Conservation (phyloP, 1,284 basidiomycete species). For the Prillingera fragicola region DNA sequence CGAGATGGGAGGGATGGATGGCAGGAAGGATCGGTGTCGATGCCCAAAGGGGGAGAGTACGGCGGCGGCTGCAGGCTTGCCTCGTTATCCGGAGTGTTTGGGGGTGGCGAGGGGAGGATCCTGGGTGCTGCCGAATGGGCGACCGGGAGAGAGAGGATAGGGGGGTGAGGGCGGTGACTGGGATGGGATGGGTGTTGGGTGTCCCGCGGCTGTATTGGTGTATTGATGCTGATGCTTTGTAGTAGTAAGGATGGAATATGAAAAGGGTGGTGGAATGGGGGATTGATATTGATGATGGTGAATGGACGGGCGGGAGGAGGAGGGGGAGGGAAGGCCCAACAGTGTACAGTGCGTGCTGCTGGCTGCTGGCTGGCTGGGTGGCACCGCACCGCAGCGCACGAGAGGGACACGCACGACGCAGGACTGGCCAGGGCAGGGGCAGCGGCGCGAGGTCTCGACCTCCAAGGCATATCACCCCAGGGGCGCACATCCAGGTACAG, state of each 20-base stretch:
- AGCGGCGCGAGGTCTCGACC: too few species aligned
- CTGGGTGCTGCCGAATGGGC: too few species aligned
- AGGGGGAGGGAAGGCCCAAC: too few species aligned
- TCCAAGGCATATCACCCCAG: too few species aligned
- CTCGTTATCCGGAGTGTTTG: too few species aligned
- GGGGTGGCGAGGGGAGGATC: neutral
- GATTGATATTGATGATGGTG: neutral
- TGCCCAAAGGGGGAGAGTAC: too few species aligned
- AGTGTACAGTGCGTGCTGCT: too few species aligned
- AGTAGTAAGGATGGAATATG: conserved; percentile 1
- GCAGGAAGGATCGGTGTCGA: neutral
- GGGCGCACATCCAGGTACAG: too few species aligned
- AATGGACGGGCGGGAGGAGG: neutral
- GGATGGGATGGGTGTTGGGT: neutral
- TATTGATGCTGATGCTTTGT: neutral
- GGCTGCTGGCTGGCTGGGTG: conserved; percentile 3
- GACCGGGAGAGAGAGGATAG: neutral
- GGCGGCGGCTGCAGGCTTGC: too few species aligned
- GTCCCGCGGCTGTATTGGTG: neutral
- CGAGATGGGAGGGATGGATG: conserved; percentile 2
- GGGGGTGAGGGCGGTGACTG: neutral
- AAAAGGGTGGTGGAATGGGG: neutral
- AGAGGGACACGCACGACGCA: too few species aligned
- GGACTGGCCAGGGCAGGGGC: too few species aligned
- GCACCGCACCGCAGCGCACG: too few species aligned